Conservation (phyloP, 140 eudicot species). For the Eryngium alpinum region DNA sequence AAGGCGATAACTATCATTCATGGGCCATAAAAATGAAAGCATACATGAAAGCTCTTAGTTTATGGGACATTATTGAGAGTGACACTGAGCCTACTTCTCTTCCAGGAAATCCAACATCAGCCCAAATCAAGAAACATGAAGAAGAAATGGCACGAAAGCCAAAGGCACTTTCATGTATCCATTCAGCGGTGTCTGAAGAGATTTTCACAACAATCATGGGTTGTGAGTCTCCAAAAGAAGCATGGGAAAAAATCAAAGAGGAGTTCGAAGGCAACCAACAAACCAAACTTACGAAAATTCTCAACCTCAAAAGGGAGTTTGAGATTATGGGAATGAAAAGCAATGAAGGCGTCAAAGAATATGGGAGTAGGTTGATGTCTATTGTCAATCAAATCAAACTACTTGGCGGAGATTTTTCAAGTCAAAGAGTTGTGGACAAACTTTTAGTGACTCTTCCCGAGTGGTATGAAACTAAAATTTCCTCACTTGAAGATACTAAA, state of each 20-base stretch:
- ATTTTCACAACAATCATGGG: background rate
- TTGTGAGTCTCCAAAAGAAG: background rate
- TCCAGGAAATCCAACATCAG: background rate
- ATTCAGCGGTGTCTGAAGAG: background rate
- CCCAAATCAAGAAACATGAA: background rate
- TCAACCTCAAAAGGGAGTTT: too few relatives aligned
- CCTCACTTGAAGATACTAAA: too few relatives aligned
- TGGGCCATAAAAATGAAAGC: background rate
- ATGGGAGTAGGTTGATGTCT: background rate
- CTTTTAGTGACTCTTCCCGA: background rate
- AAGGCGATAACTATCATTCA: background rate
- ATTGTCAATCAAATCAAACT: background rate
- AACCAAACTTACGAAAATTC: background rate
- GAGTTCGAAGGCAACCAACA: background rate
- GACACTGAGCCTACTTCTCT: background rate
- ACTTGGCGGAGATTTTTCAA: too few relatives aligned
- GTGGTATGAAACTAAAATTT: background rate
- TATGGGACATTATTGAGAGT: constrained; percentile 1
- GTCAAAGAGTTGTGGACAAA: background rate
- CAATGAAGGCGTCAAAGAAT: background rate
- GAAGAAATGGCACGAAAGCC: background rate
- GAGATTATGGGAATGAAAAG: background rate
- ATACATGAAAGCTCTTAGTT: background rate
- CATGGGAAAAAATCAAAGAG: background rate
- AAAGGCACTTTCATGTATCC: background rate